A percentile compares a stretch with the other conserved stretches of the same genome.
Conservation (phyloP, 2,329 filamentous ascomycete species). For the Karstenula rhodostoma region DNA sequence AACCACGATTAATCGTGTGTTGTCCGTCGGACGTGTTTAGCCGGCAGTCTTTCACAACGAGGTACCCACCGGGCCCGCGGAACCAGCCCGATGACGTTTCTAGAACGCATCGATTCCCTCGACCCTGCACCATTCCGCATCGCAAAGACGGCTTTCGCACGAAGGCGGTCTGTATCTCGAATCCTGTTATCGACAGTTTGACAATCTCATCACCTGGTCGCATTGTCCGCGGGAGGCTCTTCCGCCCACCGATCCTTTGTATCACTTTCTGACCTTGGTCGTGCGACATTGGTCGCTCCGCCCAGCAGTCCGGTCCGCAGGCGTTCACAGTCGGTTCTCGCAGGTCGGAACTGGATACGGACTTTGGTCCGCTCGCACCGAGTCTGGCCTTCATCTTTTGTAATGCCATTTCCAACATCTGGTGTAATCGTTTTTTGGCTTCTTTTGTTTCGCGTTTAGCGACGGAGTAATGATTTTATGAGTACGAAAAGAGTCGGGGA, state of each 20-base stretch:
- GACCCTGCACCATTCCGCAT: slow-evolving; percentile 20
- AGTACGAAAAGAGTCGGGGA: slow-evolving; percentile 6
- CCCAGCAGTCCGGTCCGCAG: slow-evolving; percentile 8
- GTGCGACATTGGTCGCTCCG: not conserved
- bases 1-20: slow-evolving; percentile 38
- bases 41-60: not conserved
- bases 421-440: not conserved
- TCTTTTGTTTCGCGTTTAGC: slow-evolving; percentile 5
- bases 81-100: slow-evolving; percentile 23
- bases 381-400: not conserved
- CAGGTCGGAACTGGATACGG: slow-evolving; percentile 11
- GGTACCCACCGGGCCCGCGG: slow-evolving; percentile 25
- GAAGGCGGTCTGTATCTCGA: not conserved
- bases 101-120: slow-evolving; percentile 33
- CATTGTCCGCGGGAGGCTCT: not conserved
- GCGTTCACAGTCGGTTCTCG: slow-evolving; percentile 11
- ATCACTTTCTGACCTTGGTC: not conserved
- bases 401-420: not conserved
- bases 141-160: not conserved
- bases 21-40: slow-evolving; percentile 19
- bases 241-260: not conserved
- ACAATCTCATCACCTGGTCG: not conserved
- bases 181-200: not conserved
- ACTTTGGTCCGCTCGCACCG: not conserved
- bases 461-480: slow-evolving; percentile 15